Percentiles rank a stretch among this genome's conserved stretches.
Evolutionary conservation across 192 early-diverging fungal genomes (phyloP).

Genomic region (Spinellus fusiger): DNA sequence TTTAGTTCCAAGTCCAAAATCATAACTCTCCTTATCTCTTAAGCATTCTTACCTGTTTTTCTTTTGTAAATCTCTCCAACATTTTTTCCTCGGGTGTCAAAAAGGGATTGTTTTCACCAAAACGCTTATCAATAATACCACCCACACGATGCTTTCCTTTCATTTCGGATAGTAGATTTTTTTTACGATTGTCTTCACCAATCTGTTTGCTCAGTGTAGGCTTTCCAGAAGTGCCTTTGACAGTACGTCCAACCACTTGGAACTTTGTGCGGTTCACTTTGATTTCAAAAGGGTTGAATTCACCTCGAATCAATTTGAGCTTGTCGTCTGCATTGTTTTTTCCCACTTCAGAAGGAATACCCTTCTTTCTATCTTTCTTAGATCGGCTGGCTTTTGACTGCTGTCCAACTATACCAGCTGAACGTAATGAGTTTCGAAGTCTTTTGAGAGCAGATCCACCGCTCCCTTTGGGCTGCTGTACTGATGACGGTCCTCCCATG

Average conservation of each 20-base stretch:
- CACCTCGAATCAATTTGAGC: slow-evolving; percentile 30
- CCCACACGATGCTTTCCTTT: slow-evolving; percentile 60
- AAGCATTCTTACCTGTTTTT: slow-evolving; percentile 54
- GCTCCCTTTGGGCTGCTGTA: slow-evolving; percentile 15
- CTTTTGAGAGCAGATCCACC: slow-evolving; percentile 73
- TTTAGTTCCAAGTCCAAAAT: no score
- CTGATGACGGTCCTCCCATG: no score
- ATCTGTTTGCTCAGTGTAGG: slow-evolving; percentile 76
- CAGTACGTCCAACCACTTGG: slow-evolving; percentile 75
- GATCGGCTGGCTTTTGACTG: slow-evolving; percentile 51
- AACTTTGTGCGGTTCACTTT: slow-evolving; percentile 78
- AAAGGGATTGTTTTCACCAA: slow-evolving; percentile 85
- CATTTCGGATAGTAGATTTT: slow-evolving; percentile 78
- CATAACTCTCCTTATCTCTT: neutral
- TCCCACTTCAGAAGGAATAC: slow-evolving; percentile 40
- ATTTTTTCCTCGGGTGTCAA: slow-evolving; percentile 95
- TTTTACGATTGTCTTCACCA: slow-evolving; percentile 80
- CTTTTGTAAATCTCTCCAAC: slow-evolving; percentile 87
- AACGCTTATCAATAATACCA: slow-evolving; percentile 85
- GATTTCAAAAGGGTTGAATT: slow-evolving; percentile 89
- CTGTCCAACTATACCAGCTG: slow-evolving; percentile 72
- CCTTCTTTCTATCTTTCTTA: slow-evolving; percentile 56
- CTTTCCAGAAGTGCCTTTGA: slow-evolving; percentile 76
- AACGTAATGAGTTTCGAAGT: slow-evolving; percentile 72
- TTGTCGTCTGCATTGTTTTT: slow-evolving; percentile 53